These are phyloP conservation scores for Mycena vitilis DNA, from an alignment of 768 basidiomycete genomes.

Conservation along the genomic window DNA sequence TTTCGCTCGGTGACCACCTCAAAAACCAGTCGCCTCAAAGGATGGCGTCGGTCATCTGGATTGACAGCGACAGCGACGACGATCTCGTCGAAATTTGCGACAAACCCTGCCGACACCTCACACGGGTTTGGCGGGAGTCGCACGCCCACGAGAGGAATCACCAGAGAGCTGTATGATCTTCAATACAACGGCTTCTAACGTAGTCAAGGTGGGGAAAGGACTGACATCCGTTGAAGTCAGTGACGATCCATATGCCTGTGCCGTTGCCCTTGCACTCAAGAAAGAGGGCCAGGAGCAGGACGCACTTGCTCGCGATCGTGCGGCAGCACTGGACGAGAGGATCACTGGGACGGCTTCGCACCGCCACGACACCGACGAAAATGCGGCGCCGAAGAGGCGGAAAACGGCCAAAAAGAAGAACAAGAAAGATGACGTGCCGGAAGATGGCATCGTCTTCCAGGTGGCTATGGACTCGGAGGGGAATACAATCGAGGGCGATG, in stretches of 20 bases:
- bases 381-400: conserved; percentile 22
- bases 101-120: conserved; percentile 3
- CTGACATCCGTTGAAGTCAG: neutral
- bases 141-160: neutral
- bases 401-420: conserved; percentile 7
- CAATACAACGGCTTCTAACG: conserved; percentile 5
- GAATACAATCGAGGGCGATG: conserved; percentile 31
- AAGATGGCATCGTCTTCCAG: conserved; percentile 27
- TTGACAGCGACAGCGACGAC: conserved; percentile 30
- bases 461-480: conserved; percentile 28
- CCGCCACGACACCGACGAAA: conserved; percentile 24
- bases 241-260: conserved; percentile 9
- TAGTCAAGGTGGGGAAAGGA: neutral
- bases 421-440: conserved; percentile 16
- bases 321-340: conserved; percentile 8
- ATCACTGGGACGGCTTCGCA: conserved; percentile 13
- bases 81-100: conserved; percentile 30
- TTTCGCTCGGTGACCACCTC: too few species aligned
- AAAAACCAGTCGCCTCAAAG: too few species aligned
- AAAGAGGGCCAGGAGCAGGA: conserved; percentile 27
- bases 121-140: conserved; percentile 15
- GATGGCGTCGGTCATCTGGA: conserved; percentile 24
- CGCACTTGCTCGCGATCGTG: conserved; percentile 10
- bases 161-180: conserved; percentile 10
- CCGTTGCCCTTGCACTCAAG: conserved; percentile 26